A percentile compares a stretch with the other conserved stretches of the same genome.
These are phyloP conservation scores for Colletotrichum theobromicola DNA, from an alignment of 2,329 filamentous ascomycete species.

Conservation along the genomic window DNA sequence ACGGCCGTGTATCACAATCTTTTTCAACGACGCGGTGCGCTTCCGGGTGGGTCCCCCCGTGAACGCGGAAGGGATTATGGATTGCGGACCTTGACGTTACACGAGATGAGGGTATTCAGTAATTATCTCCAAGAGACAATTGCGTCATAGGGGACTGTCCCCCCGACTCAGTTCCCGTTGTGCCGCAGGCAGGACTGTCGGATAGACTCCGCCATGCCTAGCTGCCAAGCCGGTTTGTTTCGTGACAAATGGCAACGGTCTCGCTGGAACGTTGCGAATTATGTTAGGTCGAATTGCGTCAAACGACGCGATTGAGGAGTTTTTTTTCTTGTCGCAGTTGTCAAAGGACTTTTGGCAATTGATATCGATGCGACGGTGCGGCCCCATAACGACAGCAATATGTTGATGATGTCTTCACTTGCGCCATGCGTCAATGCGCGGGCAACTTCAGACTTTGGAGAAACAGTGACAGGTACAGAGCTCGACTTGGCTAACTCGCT, in stretches of 20 bases:
- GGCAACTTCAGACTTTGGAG: neutral
- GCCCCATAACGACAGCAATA: neutral
- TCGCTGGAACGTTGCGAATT: neutral
- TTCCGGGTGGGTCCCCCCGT: conserved; percentile 1
- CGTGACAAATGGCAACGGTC: neutral
- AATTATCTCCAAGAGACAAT: neutral
- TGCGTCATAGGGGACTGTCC: neutral
- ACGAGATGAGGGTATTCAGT: conserved; percentile 1
- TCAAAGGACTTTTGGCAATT: neutral
- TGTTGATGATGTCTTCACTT: neutral
- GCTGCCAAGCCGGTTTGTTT: neutral
- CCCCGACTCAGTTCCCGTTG: neutral
- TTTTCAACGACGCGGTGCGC: neutral
- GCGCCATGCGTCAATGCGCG: neutral
- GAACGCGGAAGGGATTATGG: neutral
- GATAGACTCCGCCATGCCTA: neutral
- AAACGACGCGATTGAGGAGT: neutral
- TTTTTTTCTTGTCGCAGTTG: neutral
- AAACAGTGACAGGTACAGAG: neutral
- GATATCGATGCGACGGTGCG: neutral
- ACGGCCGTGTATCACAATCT: conserved; percentile 18
- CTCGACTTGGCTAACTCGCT: neutral
- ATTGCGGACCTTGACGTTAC: neutral
- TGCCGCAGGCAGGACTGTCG: neutral
- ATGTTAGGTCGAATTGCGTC: neutral